Conservation (phyloP, 495 filamentous ascomycete genomes). For the Darksidea phi region DNA sequence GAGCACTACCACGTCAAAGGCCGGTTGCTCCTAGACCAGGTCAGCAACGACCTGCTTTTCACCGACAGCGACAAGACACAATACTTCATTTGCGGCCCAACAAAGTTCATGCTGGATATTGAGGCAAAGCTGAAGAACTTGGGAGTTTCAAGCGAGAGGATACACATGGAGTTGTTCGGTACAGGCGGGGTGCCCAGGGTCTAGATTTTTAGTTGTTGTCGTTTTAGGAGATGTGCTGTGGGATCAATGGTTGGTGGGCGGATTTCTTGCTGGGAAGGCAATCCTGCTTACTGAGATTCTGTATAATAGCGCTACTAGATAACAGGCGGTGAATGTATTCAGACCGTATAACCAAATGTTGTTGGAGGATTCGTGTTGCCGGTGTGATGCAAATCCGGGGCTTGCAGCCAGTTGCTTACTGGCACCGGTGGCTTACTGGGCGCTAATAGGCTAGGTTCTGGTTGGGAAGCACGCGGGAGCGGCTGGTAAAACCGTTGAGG, state of each 20-base stretch:
- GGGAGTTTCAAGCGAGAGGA: slow-evolving; percentile 55
- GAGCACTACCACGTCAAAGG: slow-evolving; percentile 57
- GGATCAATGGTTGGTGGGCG: background rate
- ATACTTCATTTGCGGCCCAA: slow-evolving; percentile 71
- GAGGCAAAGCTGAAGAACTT: slow-evolving; percentile 48
- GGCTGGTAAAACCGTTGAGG: no score
- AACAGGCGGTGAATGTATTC: no score
- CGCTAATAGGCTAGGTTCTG: no score
- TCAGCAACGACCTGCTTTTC: slow-evolving; percentile 55
- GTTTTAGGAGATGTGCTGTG: background rate
- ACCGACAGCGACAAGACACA: slow-evolving; percentile 53
- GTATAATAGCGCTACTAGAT: no score
- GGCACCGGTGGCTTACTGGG: no score
- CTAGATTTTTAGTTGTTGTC: background rate
- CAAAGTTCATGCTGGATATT: slow-evolving; percentile 62
- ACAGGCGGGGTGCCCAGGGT: slow-evolving; percentile 49
- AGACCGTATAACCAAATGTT: no score
- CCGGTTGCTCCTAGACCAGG: slow-evolving; percentile 55
- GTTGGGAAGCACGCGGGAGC: no score
- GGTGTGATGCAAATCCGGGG: no score
- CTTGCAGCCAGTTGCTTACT: no score
- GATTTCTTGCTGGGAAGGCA: no score
- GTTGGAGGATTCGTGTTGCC: no score
- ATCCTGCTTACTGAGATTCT: no score
- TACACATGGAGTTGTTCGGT: slow-evolving; percentile 67